Percentiles rank a stretch among this genome's conserved stretches.
These are phyloP conservation scores for Amphirosellinia nigrospora DNA, from an alignment of 495 filamentous ascomycete species.

Conservation along the genomic window DNA sequence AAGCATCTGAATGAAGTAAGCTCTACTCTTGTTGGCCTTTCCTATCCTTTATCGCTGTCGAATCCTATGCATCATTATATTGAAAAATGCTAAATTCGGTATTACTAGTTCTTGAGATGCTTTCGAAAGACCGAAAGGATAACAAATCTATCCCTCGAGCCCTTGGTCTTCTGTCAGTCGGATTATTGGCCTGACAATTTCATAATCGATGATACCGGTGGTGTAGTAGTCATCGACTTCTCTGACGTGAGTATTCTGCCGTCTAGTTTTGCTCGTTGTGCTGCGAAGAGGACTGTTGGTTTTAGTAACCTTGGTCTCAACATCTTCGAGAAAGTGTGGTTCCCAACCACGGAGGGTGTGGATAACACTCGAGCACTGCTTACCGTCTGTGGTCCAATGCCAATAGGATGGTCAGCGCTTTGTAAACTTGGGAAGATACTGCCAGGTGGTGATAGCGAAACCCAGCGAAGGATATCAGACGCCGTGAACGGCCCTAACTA, in stretches of 20 bases:
- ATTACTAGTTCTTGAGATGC: background rate
- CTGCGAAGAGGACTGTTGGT: background rate
- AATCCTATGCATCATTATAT: background rate
- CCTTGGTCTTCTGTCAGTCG: conserved; percentile 1
- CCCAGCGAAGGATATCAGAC: background rate
- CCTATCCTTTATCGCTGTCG: background rate
- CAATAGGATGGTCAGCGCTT: background rate
- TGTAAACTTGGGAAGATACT: background rate
- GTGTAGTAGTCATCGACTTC: background rate
- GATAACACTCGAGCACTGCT: conserved; percentile 3
- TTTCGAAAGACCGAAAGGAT: background rate
- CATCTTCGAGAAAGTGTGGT: background rate
- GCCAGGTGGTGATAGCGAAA: background rate
- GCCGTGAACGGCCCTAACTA: background rate
- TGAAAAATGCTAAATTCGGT: background rate
- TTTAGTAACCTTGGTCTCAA: background rate
- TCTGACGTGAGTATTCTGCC: conserved; percentile 1
- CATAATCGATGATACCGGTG: background rate
- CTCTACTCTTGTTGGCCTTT: background rate
- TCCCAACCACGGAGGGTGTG: background rate
- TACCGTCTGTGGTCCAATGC: conserved; percentile 5
- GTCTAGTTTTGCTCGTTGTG: conserved; percentile 1
- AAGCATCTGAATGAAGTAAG: background rate
- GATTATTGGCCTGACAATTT: conserved; percentile 2
- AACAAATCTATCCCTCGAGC: background rate